phyloP scores from a whole-genome alignment of 768 basidiomycete species.

The Boletus reticuloceps region DNA sequence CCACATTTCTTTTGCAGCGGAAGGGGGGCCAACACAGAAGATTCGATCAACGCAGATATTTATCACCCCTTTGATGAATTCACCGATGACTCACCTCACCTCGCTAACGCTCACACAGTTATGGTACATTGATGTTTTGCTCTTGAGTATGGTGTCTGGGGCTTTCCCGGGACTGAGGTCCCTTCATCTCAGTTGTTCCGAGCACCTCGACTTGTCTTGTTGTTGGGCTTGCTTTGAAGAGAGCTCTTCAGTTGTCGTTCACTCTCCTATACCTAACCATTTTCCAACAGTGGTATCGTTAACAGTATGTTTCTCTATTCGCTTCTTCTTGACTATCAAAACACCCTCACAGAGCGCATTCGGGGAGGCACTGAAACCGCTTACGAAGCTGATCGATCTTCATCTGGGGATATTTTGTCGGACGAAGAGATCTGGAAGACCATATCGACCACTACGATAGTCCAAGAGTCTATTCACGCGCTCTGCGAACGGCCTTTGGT shows the following conservation, averaged over 20 bases:
- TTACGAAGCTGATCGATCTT: slow-evolving; percentile 47
- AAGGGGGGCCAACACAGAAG: slow-evolving; percentile 46
- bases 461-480: slow-evolving; percentile 20
- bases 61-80: slow-evolving; percentile 23
- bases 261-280: slow-evolving; percentile 62
- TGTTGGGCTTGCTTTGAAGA: slow-evolving; percentile 69
- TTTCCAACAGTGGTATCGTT: slow-evolving; percentile 43
- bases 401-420: slow-evolving; percentile 65
- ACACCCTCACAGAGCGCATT: slow-evolving; percentile 38
- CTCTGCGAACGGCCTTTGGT: slow-evolving; percentile 9
- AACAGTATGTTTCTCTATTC: slow-evolving; percentile 44
- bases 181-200: slow-evolving; percentile 58
- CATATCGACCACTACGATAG: slow-evolving; percentile 37
- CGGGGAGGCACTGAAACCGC: slow-evolving; percentile 42
- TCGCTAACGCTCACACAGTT: slow-evolving; percentile 50
- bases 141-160: slow-evolving; percentile 47
- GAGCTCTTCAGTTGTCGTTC: slow-evolving; percentile 47
- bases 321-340: not conserved
- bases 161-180: slow-evolving; percentile 44
- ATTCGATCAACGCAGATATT: slow-evolving; percentile 35
- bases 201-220: slow-evolving; percentile 54
- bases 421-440: slow-evolving; percentile 46
- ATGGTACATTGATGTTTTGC: slow-evolving; percentile 51
- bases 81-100: slow-evolving; percentile 36
- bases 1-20: slow-evolving; percentile 40